phyloP scores from a whole-genome alignment of 1,284 basidiomycete genomes.

The Gastroboletus turbinatus region DNA sequence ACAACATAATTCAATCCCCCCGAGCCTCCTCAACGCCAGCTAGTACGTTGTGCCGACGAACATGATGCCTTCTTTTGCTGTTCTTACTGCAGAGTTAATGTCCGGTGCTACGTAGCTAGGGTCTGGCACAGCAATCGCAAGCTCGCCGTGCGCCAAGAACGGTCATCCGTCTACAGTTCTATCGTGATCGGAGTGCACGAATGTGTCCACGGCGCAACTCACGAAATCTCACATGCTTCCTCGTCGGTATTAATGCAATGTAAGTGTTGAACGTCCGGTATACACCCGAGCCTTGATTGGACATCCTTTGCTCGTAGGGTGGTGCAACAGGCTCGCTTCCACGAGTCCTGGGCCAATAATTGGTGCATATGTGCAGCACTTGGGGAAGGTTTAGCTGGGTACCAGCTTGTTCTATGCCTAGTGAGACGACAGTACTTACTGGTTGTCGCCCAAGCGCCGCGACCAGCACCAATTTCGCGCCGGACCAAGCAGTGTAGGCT shows the following conservation, averaged over 20 bases:
- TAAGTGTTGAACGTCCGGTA: neutral
- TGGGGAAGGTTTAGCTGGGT: neutral
- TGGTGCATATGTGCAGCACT: too few relatives aligned
- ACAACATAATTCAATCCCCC: neutral
- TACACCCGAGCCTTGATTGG: neutral
- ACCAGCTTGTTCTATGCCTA: neutral
- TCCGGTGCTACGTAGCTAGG: neutral
- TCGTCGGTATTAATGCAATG: neutral
- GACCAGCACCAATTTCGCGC: constrained; percentile 1
- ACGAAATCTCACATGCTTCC: neutral
- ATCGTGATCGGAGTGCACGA: neutral
- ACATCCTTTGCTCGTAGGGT: neutral
- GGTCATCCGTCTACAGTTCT: neutral
- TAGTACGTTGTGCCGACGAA: constrained; percentile 10
- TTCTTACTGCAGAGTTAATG: neutral
- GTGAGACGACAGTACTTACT: neutral
- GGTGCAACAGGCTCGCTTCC: neutral
- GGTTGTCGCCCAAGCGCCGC: constrained; percentile 5
- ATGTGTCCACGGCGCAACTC: neutral
- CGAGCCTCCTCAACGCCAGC: neutral
- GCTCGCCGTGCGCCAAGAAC: neutral
- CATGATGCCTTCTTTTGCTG: neutral
- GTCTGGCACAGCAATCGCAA: constrained; percentile 4
- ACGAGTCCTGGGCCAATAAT: neutral
- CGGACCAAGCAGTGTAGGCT: neutral